Conservation (phyloP, 192 early-diverging fungal species). For the Coemansia nantahalensis region DNA sequence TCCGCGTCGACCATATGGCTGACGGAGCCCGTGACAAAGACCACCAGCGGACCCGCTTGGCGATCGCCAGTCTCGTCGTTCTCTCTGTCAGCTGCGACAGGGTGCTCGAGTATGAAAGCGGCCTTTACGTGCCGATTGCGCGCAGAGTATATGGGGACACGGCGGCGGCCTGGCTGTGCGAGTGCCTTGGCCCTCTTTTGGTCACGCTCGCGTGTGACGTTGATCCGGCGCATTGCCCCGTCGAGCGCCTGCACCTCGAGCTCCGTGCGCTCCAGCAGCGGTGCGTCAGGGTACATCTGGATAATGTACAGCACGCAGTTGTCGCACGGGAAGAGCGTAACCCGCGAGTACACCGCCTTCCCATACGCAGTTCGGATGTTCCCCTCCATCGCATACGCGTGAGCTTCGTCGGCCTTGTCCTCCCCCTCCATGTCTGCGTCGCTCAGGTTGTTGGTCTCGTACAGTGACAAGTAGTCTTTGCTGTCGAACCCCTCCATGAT, state of each 20-base stretch:
- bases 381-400: neutral
- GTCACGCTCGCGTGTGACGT: constrained; percentile 1
- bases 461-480: too few species aligned
- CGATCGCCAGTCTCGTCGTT: too few species aligned
- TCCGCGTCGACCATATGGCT: too few species aligned
- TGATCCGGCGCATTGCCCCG: neutral
- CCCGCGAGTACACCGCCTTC: neutral
- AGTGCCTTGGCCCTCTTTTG: too few species aligned
- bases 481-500: too few species aligned
- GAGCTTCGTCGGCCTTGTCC: neutral
- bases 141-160: constrained; percentile 9
- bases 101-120: constrained; percentile 28
- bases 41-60: too few species aligned
- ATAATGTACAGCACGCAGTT: neutral
- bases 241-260: neutral
- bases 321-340: neutral
- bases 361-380: neutral
- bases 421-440: constrained; percentile 14
- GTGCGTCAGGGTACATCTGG: neutral
- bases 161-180: constrained; percentile 1
- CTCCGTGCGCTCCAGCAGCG: neutral
- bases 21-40: too few species aligned
- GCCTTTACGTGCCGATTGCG: neutral
- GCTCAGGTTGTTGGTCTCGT: constrained; percentile 19
- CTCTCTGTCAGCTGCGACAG: constrained; percentile 28